A percentile compares a stretch with the other conserved stretches of the same genome.
phyloP scores from a whole-genome alignment of 768 basidiomycete species.

The Lactarius psammicola region DNA sequence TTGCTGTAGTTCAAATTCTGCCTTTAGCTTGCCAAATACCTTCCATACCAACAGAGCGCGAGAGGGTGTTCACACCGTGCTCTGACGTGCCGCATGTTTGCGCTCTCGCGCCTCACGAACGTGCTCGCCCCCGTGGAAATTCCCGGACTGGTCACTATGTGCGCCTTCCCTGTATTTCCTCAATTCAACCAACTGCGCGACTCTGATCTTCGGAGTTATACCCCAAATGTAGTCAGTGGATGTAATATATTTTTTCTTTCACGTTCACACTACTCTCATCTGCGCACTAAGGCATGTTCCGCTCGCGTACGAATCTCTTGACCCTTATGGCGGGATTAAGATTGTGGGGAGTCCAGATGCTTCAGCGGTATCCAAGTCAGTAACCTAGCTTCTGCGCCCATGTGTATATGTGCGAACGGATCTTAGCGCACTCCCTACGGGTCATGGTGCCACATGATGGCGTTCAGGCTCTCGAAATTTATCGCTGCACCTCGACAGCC shows the following conservation, averaged over 20 bases:
- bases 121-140: background rate
- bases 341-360: background rate
- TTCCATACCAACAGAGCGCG: background rate
- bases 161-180: background rate
- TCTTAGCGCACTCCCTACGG: background rate
- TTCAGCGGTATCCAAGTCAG: background rate
- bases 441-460: background rate
- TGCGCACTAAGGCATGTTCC: background rate
- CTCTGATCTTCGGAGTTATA: background rate
- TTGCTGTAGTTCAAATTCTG: background rate
- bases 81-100: background rate
- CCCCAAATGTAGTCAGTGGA: too few relatives aligned
- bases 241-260: background rate
- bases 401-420: background rate
- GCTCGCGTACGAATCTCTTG: background rate
- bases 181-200: background rate
- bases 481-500: background rate
- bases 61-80: background rate
- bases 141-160: background rate
- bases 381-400: background rate
- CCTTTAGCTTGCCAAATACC: background rate
- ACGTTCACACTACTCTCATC: background rate
- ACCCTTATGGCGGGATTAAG: background rate
- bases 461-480: background rate
- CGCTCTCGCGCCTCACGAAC: background rate